phyloP scores from a whole-genome alignment of 2,329 filamentous ascomycete species.

The Apiospora sp. region DNA sequence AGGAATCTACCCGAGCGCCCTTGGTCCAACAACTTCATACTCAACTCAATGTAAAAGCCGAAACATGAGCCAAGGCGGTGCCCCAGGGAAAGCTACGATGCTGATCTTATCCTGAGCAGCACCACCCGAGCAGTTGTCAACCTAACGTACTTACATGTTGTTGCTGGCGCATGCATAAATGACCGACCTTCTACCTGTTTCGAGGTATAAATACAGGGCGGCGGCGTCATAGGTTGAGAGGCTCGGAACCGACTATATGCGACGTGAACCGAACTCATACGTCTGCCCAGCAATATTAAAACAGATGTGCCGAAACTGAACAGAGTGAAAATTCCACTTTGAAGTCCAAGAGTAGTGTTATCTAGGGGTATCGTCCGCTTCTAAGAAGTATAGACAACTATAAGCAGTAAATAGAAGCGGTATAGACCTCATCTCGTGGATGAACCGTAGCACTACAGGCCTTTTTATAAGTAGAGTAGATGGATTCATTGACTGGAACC shows the following conservation, averaged over 20 bases:
- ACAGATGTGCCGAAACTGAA: too few species aligned
- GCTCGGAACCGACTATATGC: not conserved
- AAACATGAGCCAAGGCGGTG: not conserved
- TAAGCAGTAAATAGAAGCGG: not conserved
- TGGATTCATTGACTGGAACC: not conserved
- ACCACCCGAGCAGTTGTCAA: not conserved
- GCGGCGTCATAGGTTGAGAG: not conserved
- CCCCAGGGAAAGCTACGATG: not conserved
- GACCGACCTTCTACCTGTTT: not conserved
- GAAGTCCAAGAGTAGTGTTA: too few species aligned
- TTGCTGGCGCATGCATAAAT: not conserved
- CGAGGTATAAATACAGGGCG: not conserved
- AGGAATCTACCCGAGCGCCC: slow-evolving; percentile 1
- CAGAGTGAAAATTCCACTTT: too few species aligned
- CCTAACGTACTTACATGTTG: not conserved
- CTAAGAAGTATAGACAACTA: too few species aligned
- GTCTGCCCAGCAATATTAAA: not conserved
- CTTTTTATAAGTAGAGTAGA: not conserved
- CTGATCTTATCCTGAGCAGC: not conserved
- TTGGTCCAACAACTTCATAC: not conserved
- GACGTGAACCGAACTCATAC: not conserved
- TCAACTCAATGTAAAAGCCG: not conserved
- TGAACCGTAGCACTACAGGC: not conserved
- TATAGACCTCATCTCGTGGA: not conserved
- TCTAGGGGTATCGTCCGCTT: too few species aligned